Conservation (phyloP, 2,329 filamentous ascomycete genomes). For the Pleomassaria siparia region DNA sequence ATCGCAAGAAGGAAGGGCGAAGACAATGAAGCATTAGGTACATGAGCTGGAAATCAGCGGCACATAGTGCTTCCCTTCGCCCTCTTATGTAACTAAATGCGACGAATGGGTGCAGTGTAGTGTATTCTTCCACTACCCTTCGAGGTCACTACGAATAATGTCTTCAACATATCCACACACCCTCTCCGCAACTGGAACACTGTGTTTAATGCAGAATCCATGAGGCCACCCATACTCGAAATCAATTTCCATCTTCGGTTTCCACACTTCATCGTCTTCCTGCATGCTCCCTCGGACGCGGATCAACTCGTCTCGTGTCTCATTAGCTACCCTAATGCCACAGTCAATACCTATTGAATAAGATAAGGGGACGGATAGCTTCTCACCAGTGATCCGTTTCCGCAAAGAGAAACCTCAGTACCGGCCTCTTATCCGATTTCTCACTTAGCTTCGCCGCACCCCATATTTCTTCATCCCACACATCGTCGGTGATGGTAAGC, state of each 20-base stretch:
- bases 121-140: background rate
- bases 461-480: constrained; percentile 63
- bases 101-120: too few species aligned
- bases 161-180: constrained; percentile 52
- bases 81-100: background rate
- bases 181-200: constrained; percentile 53
- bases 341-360: background rate
- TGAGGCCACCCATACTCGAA: constrained; percentile 57
- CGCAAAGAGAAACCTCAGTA: constrained; percentile 61
- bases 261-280: constrained; percentile 39
- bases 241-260: constrained; percentile 58
- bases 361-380: background rate
- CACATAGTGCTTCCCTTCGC: background rate
- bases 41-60: too few species aligned
- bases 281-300: constrained; percentile 39
- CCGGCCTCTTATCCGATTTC: constrained; percentile 42
- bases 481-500: constrained; percentile 56
- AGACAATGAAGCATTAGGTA: too few species aligned
- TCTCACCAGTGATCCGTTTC: constrained; percentile 60
- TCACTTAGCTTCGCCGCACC: constrained; percentile 44
- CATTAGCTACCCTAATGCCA: constrained; percentile 54
- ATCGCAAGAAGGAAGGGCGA: too few species aligned
- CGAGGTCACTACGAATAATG: constrained; percentile 31
- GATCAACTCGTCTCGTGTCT: constrained; percentile 59
- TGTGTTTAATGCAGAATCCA: constrained; percentile 59